Base-by-base conservation (phyloP, 129 eudicot genomes). In the Lactuca saligna region DNA sequence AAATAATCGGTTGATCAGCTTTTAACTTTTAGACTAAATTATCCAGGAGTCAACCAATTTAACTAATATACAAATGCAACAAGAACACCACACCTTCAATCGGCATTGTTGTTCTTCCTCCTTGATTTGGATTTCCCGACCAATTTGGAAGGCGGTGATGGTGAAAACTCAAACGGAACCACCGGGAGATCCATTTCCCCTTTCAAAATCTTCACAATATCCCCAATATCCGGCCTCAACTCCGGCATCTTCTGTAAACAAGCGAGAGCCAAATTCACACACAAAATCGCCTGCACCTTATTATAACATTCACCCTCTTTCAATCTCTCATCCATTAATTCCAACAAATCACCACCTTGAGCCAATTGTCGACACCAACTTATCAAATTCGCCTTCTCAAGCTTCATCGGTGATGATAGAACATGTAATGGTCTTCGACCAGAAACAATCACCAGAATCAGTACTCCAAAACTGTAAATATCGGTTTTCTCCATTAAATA, bases 381-480 rank as follows among this genome's bases (percentile, higher is more conserved):
- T 59, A 94, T 81, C 65, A 94, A 80, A 68, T 94, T 94, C 20
- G 99, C 99, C 74, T 89, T 94, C 86, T 94, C 99, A 1, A 94
- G 88, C 86, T 90, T 94, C 96, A 89, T 94, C 3, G 99, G 99
- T 0, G 99, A 94, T 42, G 89, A 75, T n/a, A 90, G 85, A 17
- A 94, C 94, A 41, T 94, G 99, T 25, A 89, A 68, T 7, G 99
- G 99, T 80, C 99, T 78, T 33, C 99, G 85, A 8, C 99, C 99
- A 0, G 99, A 94, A 14, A 94, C 79, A 25, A 90, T 85, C 53
- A 94, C 99, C 7, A 94, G 89, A 14, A 94, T 85, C 54, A 94
- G 63, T 38, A 94, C 99, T 25, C 99, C 99, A 1, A 94, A 68
- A 41, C 99, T 94, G 73, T 94, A 94, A 13, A 94, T 94, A 49